Conservation (phyloP, 768 basidiomycete genomes). For the Calocera viscosa region DNA sequence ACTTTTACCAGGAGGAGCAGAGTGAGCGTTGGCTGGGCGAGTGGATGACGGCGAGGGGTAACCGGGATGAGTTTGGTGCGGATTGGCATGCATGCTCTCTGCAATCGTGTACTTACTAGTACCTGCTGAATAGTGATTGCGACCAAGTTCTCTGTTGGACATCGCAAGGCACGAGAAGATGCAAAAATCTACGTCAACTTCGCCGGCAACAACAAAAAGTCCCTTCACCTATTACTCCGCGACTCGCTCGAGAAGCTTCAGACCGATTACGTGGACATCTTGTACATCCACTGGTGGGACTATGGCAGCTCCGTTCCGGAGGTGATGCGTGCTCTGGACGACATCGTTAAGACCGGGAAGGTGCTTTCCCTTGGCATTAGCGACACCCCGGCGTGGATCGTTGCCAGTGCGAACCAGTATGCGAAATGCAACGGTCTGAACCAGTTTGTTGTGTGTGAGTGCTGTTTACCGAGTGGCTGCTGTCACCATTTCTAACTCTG, state of each 20-base stretch:
- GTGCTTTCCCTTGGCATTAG: constrained; percentile 31
- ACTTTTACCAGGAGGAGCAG: constrained; percentile 23
- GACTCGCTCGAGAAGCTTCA: constrained; percentile 39
- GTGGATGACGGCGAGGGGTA: constrained; percentile 30
- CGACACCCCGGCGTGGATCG: constrained; percentile 40
- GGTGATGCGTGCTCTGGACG: constrained; percentile 36
- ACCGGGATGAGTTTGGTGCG: constrained; percentile 31
- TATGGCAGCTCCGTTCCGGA: constrained; percentile 36
- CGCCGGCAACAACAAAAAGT: constrained; percentile 33
- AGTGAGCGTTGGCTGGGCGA: constrained; percentile 32
- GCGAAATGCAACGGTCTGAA: constrained; percentile 38
- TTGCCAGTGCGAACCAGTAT: constrained; percentile 39
- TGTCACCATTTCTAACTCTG: neutral
- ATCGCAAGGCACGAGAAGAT: neutral
- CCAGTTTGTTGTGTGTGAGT: constrained; percentile 37
- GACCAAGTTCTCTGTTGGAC: constrained; percentile 16
- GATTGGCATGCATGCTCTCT: constrained; percentile 11
- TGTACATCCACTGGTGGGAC: constrained; percentile 47
- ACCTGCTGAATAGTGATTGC: constrained; percentile 17
- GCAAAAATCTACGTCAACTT: constrained; percentile 28
- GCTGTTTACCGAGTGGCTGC: constrained; percentile 1
- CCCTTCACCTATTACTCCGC: constrained; percentile 24
- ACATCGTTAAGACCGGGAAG: constrained; percentile 34
- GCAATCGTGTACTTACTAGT: no score
- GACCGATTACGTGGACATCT: constrained; percentile 46